phyloP scores from a whole-genome alignment of 208 protist genomes.

The Trypanosoma avium region DNA sequence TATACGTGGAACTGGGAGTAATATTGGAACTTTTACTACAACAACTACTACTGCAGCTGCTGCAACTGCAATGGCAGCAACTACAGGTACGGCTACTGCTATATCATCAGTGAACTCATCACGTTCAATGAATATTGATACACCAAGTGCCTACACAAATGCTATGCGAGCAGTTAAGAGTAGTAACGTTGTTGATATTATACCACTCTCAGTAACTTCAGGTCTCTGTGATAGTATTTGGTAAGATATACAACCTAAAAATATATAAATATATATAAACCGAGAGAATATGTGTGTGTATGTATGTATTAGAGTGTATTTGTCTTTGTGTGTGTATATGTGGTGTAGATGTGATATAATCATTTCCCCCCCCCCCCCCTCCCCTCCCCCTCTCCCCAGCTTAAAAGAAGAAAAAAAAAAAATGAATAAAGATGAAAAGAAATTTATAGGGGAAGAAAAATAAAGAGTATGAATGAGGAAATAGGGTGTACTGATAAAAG shows the following conservation, averaged over 20 bases:
- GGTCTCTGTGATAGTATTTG: slow-evolving; percentile 8
- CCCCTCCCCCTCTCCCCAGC: neutral
- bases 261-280: no score
- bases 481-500: neutral
- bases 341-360: neutral
- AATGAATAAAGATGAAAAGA: slow-evolving; percentile 2
- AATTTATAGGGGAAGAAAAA: neutral
- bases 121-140: slow-evolving; percentile 10
- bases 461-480: neutral
- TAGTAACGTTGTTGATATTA: neutral
- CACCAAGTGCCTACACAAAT: neutral
- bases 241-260: no score
- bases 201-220: slow-evolving; percentile 12
- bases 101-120: slow-evolving; percentile 29
- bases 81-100: slow-evolving; percentile 2
- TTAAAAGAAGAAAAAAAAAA: neutral
- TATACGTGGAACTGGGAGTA: no score
- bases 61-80: no score
- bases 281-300: no score
- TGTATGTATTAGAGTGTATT: no score
- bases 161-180: neutral
- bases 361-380: neutral
- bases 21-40: no score
- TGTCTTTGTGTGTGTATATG: no score
- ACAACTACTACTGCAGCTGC: no score